phyloP scores from a whole-genome alignment of 2,329 filamentous ascomycete species.

The Drechmeria coniospora region DNA sequence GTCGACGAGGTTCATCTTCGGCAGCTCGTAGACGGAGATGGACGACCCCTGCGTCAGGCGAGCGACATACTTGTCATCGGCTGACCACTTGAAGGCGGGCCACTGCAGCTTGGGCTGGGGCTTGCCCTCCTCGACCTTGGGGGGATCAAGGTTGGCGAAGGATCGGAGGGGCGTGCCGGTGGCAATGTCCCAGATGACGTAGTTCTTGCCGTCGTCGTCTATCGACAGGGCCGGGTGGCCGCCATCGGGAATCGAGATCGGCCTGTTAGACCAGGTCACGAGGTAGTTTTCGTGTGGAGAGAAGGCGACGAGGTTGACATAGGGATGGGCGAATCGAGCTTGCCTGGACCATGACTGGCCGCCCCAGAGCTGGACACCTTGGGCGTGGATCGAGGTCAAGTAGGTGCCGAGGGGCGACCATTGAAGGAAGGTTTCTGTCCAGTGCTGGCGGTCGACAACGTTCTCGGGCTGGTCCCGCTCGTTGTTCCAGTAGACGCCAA shows the following conservation, averaged over 20 bases:
- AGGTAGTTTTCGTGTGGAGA: constrained; percentile 87
- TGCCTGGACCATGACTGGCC: constrained; percentile 79
- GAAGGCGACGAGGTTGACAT: constrained; percentile 91
- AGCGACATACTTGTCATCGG: constrained; percentile 93
- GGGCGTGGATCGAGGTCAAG: constrained; percentile 84
- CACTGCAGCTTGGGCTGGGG: constrained; percentile 74
- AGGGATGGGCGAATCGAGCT: constrained; percentile 87
- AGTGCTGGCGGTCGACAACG: constrained; percentile 83
- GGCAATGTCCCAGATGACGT: constrained; percentile 94
- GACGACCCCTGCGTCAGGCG: constrained; percentile 76
- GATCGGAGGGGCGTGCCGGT: constrained; percentile 82
- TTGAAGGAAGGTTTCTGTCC: constrained; percentile 96
- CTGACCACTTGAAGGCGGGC: constrained; percentile 99
- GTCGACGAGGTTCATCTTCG: constrained; percentile 77
- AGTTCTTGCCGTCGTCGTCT: constrained; percentile 98
- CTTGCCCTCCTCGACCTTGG: constrained; percentile 46
- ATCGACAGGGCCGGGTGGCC: constrained; percentile 69
- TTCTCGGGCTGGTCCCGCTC: constrained; percentile 80
- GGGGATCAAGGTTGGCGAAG: constrained; percentile 77
- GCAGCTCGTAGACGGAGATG: constrained; percentile 82
- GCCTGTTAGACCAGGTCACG: constrained; percentile 90
- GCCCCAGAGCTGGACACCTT: constrained; percentile 96
- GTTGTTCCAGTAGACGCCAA: constrained; percentile 97
- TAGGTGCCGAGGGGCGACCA: constrained; percentile 95
- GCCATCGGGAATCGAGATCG: constrained; percentile 80